Evolutionary conservation across 495 filamentous ascomycete species (phyloP).

Genomic region (Choiromyces venosus): DNA sequence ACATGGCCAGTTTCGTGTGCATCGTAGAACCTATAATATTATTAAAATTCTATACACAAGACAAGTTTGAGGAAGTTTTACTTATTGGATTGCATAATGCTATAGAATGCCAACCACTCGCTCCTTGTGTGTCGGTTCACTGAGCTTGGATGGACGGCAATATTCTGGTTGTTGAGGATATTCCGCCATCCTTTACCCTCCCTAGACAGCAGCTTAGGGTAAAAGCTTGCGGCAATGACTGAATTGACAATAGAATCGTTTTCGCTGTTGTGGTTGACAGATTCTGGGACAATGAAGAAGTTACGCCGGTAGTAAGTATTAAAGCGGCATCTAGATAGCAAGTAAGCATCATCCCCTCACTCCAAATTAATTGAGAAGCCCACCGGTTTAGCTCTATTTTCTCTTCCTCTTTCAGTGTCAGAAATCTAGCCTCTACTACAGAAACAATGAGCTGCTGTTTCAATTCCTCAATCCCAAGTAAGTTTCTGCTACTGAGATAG

Average conservation of each 20-base stretch:
- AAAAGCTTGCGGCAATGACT: conserved; percentile 86
- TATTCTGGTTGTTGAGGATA: conserved; percentile 79
- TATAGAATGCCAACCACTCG: conserved; percentile 87
- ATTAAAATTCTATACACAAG: conserved; percentile 1
- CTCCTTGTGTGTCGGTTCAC: conserved; percentile 64
- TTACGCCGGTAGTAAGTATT: conserved; percentile 54
- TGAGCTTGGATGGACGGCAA: conserved; percentile 75
- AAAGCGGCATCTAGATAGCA: conserved; percentile 34
- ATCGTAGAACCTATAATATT: conserved; percentile 58
- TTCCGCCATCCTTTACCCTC: conserved; percentile 90
- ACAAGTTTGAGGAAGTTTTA: conserved; percentile 44
- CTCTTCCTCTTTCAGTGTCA: conserved; percentile 66
- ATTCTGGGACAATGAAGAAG: conserved; percentile 73
- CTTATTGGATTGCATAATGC: conserved; percentile 88
- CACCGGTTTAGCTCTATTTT: conserved; percentile 57
- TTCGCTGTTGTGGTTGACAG: conserved; percentile 64
- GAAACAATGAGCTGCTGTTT: conserved; percentile 82
- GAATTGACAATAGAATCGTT: conserved; percentile 73
- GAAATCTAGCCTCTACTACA: conserved; percentile 73
- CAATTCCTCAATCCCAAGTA: conserved; percentile 86
- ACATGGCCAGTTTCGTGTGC: conserved; percentile 83
- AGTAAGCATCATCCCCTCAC: background rate
- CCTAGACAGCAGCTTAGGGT: conserved; percentile 79
- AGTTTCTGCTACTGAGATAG: conserved; percentile 74
- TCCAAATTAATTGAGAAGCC: conserved; percentile 30